These are phyloP conservation scores for Allium fistulosum DNA, from an alignment of 106 monocot species.

Conservation along the genomic window DNA sequence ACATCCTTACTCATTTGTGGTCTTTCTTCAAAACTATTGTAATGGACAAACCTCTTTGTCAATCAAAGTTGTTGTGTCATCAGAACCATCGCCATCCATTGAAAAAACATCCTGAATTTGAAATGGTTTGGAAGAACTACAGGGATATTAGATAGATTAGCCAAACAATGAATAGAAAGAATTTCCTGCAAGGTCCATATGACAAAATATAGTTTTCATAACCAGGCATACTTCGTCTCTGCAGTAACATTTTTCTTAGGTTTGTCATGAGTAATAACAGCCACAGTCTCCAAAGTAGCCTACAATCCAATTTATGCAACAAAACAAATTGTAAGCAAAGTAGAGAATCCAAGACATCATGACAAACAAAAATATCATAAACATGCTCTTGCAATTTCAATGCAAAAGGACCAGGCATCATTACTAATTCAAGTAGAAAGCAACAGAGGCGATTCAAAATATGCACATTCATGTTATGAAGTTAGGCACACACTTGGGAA, in stretches of 20 bases:
- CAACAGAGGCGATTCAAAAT: background rate
- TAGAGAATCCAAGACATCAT: background rate
- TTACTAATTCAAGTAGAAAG: background rate
- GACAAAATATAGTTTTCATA: slow-evolving; percentile 8
- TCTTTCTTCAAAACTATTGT: background rate
- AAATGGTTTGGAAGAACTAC: slow-evolving; percentile 68
- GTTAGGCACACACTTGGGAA: too few species aligned
- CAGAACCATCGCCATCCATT: slow-evolving; percentile 75
- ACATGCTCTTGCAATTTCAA: background rate
- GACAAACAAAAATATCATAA: background rate
- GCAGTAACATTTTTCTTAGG: slow-evolving; percentile 71
- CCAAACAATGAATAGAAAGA: background rate
- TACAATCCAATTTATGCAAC: slow-evolving; percentile 16
- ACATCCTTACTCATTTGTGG: background rate
- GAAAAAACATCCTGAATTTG: slow-evolving; percentile 80
- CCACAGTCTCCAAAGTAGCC: slow-evolving; percentile 93
- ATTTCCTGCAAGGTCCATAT: background rate
- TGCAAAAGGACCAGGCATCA: background rate
- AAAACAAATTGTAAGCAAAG: background rate
- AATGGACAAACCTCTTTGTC: slow-evolving; percentile 65
- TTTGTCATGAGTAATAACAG: slow-evolving; percentile 89
- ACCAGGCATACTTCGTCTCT: slow-evolving; percentile 46
- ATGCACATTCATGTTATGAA: too few species aligned
- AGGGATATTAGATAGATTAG: slow-evolving; percentile 3
- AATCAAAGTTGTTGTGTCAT: slow-evolving; percentile 86